Percentiles rank a stretch among this genome's conserved stretches.
These are phyloP conservation scores for Colletotrichum tropicicola DNA, from an alignment of 2,329 filamentous ascomycete species.

Conservation along the genomic window DNA sequence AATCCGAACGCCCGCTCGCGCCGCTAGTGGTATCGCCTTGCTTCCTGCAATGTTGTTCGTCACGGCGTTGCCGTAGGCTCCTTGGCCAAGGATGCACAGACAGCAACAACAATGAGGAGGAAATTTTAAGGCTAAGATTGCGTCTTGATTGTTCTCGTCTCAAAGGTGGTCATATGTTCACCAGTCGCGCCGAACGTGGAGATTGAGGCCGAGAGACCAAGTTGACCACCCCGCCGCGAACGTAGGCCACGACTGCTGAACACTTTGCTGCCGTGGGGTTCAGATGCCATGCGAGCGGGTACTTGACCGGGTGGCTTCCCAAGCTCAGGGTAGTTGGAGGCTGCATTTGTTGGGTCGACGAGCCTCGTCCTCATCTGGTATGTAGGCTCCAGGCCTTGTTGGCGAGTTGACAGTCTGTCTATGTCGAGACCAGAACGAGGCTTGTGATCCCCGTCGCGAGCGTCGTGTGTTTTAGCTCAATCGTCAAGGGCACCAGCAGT, in stretches of 20 bases:
- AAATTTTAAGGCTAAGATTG: neutral
- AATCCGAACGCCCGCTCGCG: constrained; percentile 21
- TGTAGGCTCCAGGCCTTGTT: too few species aligned
- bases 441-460: neutral
- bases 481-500: constrained; percentile 15
- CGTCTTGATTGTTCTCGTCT: neutral
- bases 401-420: too few species aligned
- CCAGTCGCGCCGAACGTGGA: too few species aligned
- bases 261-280: too few species aligned
- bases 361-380: too few species aligned
- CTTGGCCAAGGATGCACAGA: neutral
- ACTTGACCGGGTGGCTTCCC: constrained; percentile 5
- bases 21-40: constrained; percentile 20
- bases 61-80: constrained; percentile 1
- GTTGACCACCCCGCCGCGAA: too few species aligned
- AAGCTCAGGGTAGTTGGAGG: constrained; percentile 7
- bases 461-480: constrained; percentile 19
- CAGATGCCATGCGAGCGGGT: too few species aligned
- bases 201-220: too few species aligned
- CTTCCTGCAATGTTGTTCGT: constrained; percentile 11
- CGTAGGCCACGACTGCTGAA: too few species aligned
- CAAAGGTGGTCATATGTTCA: neutral
- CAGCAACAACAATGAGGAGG: neutral
- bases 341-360: too few species aligned
- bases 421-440: neutral